Evolutionary conservation across 2,329 filamentous ascomycete species (phyloP).

Genomic region (Acrocalymma vagum): DNA sequence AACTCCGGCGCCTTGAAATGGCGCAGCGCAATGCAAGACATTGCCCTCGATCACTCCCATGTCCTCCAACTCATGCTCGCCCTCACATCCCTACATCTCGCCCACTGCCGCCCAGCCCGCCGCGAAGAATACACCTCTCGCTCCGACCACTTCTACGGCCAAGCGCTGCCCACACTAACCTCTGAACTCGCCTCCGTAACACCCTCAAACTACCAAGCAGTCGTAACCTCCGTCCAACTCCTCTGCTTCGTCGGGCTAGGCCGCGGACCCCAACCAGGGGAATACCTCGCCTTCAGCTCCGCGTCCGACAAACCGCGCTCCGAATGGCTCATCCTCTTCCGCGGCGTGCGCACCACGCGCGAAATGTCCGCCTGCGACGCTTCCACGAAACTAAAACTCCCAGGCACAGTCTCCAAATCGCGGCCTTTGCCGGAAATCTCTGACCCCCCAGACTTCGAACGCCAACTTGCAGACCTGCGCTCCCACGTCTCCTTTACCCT

Average conservation of each 20-base stretch:
- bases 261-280: slow-evolving; percentile 32
- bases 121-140: slow-evolving; percentile 23
- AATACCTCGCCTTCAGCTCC: slow-evolving; percentile 41
- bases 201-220: slow-evolving; percentile 30
- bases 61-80: slow-evolving; percentile 33
- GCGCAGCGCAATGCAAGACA: slow-evolving; percentile 26
- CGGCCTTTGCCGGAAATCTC: slow-evolving; percentile 19
- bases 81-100: slow-evolving; percentile 35
- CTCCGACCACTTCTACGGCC: slow-evolving; percentile 31
- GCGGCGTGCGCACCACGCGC: slow-evolving; percentile 34
- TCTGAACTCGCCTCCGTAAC: slow-evolving; percentile 26
- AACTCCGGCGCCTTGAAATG: slow-evolving; percentile 16
- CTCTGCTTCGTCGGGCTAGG: slow-evolving; percentile 35
- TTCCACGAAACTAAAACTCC: slow-evolving; percentile 17
- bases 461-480: slow-evolving; percentile 25
- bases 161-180: slow-evolving; percentile 28
- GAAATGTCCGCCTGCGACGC: slow-evolving; percentile 10
- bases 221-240: slow-evolving; percentile 31
- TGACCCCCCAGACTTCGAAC: slow-evolving; percentile 22
- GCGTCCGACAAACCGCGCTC: slow-evolving; percentile 27
- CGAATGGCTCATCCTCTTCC: slow-evolving; percentile 42
- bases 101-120: slow-evolving; percentile 25
- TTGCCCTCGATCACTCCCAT: slow-evolving; percentile 25
- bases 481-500: slow-evolving; percentile 16
- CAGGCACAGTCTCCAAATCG: slow-evolving; percentile 9